Conservation (phyloP, 2,329 filamentous ascomycete species). For the Cucurbitaria berberidis region DNA sequence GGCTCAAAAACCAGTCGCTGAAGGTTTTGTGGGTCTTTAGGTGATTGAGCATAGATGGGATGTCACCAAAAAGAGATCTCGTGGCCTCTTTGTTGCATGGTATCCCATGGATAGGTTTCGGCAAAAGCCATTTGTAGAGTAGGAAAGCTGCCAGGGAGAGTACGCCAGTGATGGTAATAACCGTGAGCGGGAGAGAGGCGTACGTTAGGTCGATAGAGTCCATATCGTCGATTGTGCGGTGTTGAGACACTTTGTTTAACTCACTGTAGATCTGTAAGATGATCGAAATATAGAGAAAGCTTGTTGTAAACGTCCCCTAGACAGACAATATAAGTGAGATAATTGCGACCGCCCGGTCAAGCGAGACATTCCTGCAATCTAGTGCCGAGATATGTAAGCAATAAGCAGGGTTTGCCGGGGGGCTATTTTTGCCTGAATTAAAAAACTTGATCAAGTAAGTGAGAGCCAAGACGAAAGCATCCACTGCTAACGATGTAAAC, state of each 20-base stretch:
- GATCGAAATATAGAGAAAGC: neutral
- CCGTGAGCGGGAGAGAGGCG: neutral
- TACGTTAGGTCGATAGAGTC: neutral
- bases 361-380: neutral
- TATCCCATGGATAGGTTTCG: slow-evolving; percentile 55
- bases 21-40: slow-evolving; percentile 25
- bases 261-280: neutral
- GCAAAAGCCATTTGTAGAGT: slow-evolving; percentile 38
- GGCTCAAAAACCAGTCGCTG: slow-evolving; percentile 7
- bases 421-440: neutral
- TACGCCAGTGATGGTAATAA: neutral
- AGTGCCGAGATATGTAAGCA: neutral
- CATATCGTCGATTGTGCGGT: neutral
- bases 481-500: neutral
- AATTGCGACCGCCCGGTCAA: neutral
- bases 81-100: slow-evolving; percentile 52
- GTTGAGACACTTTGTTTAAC: neutral
- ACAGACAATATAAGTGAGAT: neutral
- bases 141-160: slow-evolving; percentile 3
- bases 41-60: slow-evolving; percentile 44
- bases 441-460: neutral
- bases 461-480: neutral
- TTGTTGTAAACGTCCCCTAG: neutral
- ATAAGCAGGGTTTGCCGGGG: too few species aligned
- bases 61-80: slow-evolving; percentile 51